Percentiles rank a stretch among this genome's conserved stretches.
phyloP scores from a whole-genome alignment of 768 basidiomycete genomes.

The Termitomyces titanicus region DNA sequence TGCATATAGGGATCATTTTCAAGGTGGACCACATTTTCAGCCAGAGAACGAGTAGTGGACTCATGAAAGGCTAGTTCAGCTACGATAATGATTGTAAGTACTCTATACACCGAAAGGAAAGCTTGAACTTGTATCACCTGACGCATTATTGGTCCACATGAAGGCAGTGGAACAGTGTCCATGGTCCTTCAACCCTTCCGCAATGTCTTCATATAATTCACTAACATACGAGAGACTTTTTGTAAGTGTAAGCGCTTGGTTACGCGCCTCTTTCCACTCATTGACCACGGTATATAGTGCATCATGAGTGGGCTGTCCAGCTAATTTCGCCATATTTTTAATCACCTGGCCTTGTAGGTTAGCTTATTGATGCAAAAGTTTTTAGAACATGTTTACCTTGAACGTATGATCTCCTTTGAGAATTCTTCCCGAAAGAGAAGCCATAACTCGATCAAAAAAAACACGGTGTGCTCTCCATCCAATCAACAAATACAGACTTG shows the following conservation, averaged over 20 bases:
- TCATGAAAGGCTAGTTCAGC: constrained; percentile 6
- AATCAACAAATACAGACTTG: constrained; percentile 1
- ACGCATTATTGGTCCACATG: constrained; percentile 1
- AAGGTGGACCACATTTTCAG: background rate
- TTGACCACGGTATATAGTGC: background rate
- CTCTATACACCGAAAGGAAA: no score
- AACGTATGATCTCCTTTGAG: constrained; percentile 5
- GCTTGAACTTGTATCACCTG: no score
- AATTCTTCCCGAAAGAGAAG: background rate
- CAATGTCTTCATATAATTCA: constrained; percentile 4
- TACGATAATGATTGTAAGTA: background rate
- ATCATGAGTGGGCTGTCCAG: background rate
- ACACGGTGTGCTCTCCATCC: constrained; percentile 1
- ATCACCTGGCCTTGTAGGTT: background rate
- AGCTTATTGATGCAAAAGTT: no score
- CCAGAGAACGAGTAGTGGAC: background rate
- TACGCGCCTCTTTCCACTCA: constrained; percentile 2
- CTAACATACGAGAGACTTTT: constrained; percentile 5
- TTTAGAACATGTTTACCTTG: no score
- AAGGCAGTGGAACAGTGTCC: background rate
- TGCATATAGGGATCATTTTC: background rate
- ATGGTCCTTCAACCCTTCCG: background rate
- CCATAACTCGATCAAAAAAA: background rate
- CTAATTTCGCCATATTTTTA: background rate
- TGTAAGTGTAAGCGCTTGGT: background rate